Percentiles rank a stretch among this genome's conserved stretches.
phyloP scores from a whole-genome alignment of 495 filamentous ascomycete species.

The Podospora bellae-mahoneyi region DNA sequence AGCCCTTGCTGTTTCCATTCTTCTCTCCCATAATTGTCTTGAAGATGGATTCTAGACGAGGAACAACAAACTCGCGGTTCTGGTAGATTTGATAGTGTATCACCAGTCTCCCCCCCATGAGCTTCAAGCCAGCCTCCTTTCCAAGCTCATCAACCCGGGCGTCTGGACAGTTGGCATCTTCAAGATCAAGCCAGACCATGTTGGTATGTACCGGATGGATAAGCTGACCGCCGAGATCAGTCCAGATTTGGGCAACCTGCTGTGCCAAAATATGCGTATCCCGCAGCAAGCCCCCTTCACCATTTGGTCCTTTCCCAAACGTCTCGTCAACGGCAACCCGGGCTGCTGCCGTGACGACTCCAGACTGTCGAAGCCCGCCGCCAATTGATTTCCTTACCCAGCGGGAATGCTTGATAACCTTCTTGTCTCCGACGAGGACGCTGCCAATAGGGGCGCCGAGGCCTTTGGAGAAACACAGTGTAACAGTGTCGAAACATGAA shows the following conservation, averaged over 20 bases:
- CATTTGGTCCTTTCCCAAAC: slow-evolving; percentile 60
- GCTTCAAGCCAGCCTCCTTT: slow-evolving; percentile 51
- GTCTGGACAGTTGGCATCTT: slow-evolving; percentile 42
- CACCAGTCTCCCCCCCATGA: slow-evolving; percentile 54
- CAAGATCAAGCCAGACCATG: slow-evolving; percentile 89
- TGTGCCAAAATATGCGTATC: slow-evolving; percentile 64
- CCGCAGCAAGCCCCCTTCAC: slow-evolving; percentile 61
- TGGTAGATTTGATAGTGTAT: slow-evolving; percentile 62
- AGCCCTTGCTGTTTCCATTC: slow-evolving; percentile 7
- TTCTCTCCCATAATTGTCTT: slow-evolving; percentile 34
- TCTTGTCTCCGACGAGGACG: slow-evolving; percentile 64
- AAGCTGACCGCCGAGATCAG: slow-evolving; percentile 56
- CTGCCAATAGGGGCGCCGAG: slow-evolving; percentile 86
- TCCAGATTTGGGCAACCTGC: slow-evolving; percentile 62
- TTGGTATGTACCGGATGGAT: slow-evolving; percentile 74
- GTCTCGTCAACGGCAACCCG: slow-evolving; percentile 62
- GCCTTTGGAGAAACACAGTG: slow-evolving; percentile 84
- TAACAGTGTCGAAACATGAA: slow-evolving; percentile 72
- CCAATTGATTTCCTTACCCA: slow-evolving; percentile 84
- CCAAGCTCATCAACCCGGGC: slow-evolving; percentile 49
- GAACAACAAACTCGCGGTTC: slow-evolving; percentile 46
- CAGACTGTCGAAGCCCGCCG: slow-evolving; percentile 74
- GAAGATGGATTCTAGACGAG: slow-evolving; percentile 49
- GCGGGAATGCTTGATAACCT: slow-evolving; percentile 66
- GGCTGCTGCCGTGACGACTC: slow-evolving; percentile 57